Percentiles rank a stretch among this genome's conserved stretches.
These are phyloP conservation scores for Hyphopichia wangnamkhiaoensis DNA, from an alignment of 1,139 yeast genomes.

Conservation along the genomic window DNA sequence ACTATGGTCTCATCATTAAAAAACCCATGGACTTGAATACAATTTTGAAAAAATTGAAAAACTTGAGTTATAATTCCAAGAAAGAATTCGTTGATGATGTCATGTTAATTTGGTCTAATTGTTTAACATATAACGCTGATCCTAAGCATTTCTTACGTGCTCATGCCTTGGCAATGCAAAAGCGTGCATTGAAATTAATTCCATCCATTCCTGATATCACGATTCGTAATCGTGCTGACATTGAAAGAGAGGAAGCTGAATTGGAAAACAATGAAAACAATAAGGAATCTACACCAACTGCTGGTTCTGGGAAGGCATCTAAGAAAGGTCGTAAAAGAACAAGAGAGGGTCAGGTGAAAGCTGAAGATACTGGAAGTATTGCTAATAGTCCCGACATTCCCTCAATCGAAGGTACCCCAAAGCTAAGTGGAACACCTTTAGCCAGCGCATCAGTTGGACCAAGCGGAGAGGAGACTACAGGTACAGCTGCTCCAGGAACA, in stretches of 20 bases:
- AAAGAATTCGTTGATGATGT: constrained; percentile 89
- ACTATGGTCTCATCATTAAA: constrained; percentile 85
- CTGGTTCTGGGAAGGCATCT: constrained; percentile 35
- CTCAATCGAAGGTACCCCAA: constrained; percentile 8
- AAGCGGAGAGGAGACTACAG: constrained; percentile 3
- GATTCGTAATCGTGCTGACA: constrained; percentile 77
- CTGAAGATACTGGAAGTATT: constrained; percentile 21
- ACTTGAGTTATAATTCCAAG: constrained; percentile 78
- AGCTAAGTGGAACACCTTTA: constrained; percentile 12
- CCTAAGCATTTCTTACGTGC: constrained; percentile 89
- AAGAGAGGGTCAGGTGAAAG: constrained; percentile 36
- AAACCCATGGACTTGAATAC: constrained; percentile 97
- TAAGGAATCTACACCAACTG: constrained; percentile 31
- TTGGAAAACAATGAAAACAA: constrained; percentile 23
- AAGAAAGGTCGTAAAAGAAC: constrained; percentile 48
- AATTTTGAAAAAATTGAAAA: constrained; percentile 84
- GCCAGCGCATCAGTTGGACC: constrained; percentile 4
- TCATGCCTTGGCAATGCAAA: constrained; percentile 96
- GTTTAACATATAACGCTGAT: constrained; percentile 90
- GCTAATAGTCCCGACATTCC: constrained; percentile 14
- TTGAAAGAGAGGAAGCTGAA: constrained; percentile 70
- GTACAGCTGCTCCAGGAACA: constrained; percentile 1
- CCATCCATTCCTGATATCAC: constrained; percentile 89
- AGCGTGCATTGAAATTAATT: constrained; percentile 70
- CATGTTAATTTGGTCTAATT: constrained; percentile 94